These are phyloP conservation scores for Solanum hybrid DNA, from an alignment of 305 asterid genomes.

Conservation along the genomic window DNA sequence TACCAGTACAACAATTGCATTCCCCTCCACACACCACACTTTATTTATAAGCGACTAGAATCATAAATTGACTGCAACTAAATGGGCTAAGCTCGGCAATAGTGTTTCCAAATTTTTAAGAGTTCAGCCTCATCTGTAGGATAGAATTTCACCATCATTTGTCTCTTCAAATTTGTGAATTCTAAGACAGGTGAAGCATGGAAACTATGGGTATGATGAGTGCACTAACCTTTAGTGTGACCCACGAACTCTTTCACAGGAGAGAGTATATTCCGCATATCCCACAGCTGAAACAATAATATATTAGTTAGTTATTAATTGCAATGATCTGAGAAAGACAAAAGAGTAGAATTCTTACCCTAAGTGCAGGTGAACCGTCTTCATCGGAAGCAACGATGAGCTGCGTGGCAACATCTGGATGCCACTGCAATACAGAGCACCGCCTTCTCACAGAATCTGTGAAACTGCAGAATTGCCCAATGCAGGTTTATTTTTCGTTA, in stretches of 20 bases:
- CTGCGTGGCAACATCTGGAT: conserved; percentile 90
- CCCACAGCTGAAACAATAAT: conserved; percentile 76
- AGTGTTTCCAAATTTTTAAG: neutral
- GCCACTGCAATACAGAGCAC: conserved; percentile 98
- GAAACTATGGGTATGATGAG: neutral
- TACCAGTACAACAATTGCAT: neutral
- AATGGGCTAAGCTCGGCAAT: neutral
- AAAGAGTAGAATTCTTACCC: conserved; percentile 31
- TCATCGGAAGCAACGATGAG: conserved; percentile 97
- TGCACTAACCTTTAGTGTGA: conserved; percentile 77
- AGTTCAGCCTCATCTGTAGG: neutral
- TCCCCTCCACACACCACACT: neutral
- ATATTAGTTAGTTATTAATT: conserved; percentile 5
- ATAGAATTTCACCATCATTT: neutral
- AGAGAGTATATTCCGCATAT: conserved; percentile 83
- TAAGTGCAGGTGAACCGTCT: conserved; percentile 79
- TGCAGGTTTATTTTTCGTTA: conserved; percentile 8
- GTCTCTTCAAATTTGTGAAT: neutral
- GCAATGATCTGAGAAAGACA: conserved; percentile 7
- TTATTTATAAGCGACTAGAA: neutral
- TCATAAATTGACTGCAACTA: neutral
- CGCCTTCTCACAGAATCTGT: conserved; percentile 74
- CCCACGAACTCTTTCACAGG: conserved; percentile 93
- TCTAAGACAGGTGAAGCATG: neutral
- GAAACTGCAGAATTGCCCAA: conserved; percentile 52